These are phyloP conservation scores for Chondrostereum purpureum DNA, from an alignment of 1,284 basidiomycete genomes.

Conservation along the genomic window DNA sequence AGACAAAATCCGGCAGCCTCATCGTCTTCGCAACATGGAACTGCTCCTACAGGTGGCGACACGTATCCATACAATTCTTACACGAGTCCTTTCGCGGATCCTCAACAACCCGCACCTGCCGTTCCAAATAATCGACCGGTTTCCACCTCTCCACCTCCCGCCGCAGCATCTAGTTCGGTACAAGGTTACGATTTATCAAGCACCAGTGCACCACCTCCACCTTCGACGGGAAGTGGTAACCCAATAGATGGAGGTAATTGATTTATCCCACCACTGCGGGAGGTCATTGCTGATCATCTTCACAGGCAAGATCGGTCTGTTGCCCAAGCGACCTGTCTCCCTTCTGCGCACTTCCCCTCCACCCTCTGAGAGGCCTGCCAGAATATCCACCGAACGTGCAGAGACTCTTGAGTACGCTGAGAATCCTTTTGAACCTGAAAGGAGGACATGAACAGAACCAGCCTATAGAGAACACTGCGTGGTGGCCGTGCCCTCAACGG, in stretches of 20 bases:
- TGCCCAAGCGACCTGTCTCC: slow-evolving; percentile 70
- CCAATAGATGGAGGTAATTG: slow-evolving; percentile 10
- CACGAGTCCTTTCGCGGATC: slow-evolving; percentile 11
- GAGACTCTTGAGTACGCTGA: slow-evolving; percentile 61
- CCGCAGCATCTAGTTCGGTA: slow-evolving; percentile 1
- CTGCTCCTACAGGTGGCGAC: slow-evolving; percentile 13
- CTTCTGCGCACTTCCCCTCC: slow-evolving; percentile 39
- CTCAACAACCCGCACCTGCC: slow-evolving; percentile 12
- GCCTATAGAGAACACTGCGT: too few species aligned
- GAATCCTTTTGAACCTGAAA: slow-evolving; percentile 38
- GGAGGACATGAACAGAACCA: too few species aligned
- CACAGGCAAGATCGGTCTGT: slow-evolving; percentile 56
- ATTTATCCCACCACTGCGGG: too few species aligned
- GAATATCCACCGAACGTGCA: slow-evolving; percentile 18
- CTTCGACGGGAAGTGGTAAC: slow-evolving; percentile 23
- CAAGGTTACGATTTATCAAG: slow-evolving; percentile 16
- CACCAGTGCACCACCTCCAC: slow-evolving; percentile 7
- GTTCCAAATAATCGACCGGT: slow-evolving; percentile 7
- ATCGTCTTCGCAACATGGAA: slow-evolving; percentile 8
- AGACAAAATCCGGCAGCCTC: slow-evolving; percentile 5
- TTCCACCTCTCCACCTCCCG: slow-evolving; percentile 16
- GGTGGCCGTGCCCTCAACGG: too few species aligned
- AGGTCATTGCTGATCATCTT: slow-evolving; percentile 1
- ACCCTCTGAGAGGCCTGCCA: slow-evolving; percentile 21
- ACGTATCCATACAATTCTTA: slow-evolving; percentile 15